A percentile compares a stretch with the other conserved stretches of the same genome.
phyloP scores from a whole-genome alignment of 352 stramenopile species.

The Phytopythium vexans region DNA sequence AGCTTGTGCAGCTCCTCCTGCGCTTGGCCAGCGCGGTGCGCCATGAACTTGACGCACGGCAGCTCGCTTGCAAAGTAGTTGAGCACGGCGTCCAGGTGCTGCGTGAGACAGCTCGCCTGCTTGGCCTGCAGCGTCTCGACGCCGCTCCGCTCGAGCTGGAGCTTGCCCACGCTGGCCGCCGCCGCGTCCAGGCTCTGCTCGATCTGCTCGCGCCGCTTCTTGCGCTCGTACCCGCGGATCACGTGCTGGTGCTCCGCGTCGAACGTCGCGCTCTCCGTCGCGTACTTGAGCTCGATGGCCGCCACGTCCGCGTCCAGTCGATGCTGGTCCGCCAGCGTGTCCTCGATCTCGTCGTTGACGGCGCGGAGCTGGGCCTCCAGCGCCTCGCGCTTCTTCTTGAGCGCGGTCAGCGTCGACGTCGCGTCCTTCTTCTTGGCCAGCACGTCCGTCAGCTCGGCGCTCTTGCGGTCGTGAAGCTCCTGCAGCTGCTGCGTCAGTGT shows the following conservation, averaged over 20 bases:
- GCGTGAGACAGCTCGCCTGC: constrained; percentile 35
- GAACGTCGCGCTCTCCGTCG: constrained; percentile 37
- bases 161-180: constrained; percentile 29
- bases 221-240: constrained; percentile 28
- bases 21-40: constrained; percentile 49
- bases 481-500: constrained; percentile 28
- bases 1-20: constrained; percentile 34
- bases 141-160: constrained; percentile 33
- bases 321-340: constrained; percentile 26
- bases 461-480: constrained; percentile 42
- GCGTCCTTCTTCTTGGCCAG: constrained; percentile 20
- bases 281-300: constrained; percentile 46
- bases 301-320: constrained; percentile 41
- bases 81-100: constrained; percentile 65
- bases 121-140: constrained; percentile 44
- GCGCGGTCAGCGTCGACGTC: constrained; percentile 11
- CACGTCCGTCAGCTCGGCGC: constrained; percentile 23
- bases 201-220: constrained; percentile 36
- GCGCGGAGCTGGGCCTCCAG: constrained; percentile 52
- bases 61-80: constrained; percentile 76
- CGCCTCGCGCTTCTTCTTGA: constrained; percentile 45
- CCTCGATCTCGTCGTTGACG: constrained; percentile 50
- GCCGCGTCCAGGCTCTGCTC: constrained; percentile 31
- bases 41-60: constrained; percentile 81
- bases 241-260: constrained; percentile 48